Evolutionary conservation across 306 rosid species (phyloP).

Genomic region (Malus asiatica): DNA sequence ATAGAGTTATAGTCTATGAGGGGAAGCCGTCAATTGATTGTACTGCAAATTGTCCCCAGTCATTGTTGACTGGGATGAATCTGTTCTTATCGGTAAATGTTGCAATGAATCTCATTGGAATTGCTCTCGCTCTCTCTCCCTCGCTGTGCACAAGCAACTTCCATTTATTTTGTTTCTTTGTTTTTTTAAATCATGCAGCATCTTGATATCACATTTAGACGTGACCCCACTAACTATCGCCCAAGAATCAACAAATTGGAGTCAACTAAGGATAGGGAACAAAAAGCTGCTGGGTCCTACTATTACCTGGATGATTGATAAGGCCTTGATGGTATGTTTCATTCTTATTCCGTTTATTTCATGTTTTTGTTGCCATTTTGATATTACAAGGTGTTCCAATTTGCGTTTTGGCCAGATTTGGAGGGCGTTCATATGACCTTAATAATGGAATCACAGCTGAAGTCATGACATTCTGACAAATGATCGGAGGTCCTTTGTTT

Average conservation of each 20-base stretch:
- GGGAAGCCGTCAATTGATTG: constrained; percentile 84
- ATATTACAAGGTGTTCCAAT: background rate
- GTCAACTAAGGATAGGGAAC: constrained; percentile 91
- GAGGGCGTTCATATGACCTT: background rate
- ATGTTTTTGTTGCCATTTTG: background rate
- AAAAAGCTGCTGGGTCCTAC: constrained; percentile 82
- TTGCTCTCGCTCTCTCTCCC: background rate
- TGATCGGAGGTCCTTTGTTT: background rate
- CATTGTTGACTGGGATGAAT: constrained; percentile 95
- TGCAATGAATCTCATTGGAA: background rate
- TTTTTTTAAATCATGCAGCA: constrained; percentile 23
- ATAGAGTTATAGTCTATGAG: constrained; percentile 91
- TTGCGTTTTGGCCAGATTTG: background rate
- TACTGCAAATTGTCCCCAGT: constrained; percentile 80
- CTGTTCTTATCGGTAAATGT: constrained; percentile 61
- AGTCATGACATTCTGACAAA: background rate
- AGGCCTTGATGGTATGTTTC: background rate
- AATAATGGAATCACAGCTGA: background rate
- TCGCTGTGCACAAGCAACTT: background rate
- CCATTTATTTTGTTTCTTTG: background rate
- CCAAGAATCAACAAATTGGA: constrained; percentile 90
- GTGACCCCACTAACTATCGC: constrained; percentile 90
- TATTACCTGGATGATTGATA: constrained; percentile 85
- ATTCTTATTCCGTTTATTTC: background rate
- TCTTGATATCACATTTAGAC: constrained; percentile 89